Conservation (phyloP, 2,329 filamentous ascomycete genomes). For the Tolypocladium tundrense region DNA sequence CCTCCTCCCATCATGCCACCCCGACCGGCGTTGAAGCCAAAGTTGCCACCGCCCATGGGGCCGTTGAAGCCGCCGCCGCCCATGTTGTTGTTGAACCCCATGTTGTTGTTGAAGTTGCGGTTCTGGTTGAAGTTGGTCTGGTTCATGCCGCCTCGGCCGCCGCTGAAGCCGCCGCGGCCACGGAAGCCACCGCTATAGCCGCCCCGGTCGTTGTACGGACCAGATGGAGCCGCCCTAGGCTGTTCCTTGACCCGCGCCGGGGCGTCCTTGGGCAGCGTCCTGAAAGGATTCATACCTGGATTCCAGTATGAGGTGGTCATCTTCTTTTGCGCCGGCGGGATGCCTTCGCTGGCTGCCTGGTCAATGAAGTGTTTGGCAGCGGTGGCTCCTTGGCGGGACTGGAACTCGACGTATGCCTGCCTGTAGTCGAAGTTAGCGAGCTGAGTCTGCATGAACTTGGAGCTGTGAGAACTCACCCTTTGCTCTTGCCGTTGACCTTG, state of each 20-base stretch:
- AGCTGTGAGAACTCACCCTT: slow-evolving; percentile 55
- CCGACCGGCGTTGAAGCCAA: slow-evolving; percentile 39
- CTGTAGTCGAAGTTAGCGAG: slow-evolving; percentile 20
- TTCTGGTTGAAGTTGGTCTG: slow-evolving; percentile 32
- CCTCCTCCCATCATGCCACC: slow-evolving; percentile 28
- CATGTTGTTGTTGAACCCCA: slow-evolving; percentile 35
- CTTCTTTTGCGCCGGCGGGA: slow-evolving; percentile 53
- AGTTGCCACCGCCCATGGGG: slow-evolving; percentile 40
- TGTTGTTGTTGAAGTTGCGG: slow-evolving; percentile 31
- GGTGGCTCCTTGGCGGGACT: slow-evolving; percentile 72
- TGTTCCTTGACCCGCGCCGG: slow-evolving; percentile 52
- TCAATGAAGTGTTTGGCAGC: slow-evolving; percentile 79
- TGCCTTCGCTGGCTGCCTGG: slow-evolving; percentile 40
- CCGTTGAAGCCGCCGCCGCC: slow-evolving; percentile 36
- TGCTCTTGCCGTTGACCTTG: slow-evolving; percentile 98
- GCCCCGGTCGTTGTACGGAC: slow-evolving; percentile 35
- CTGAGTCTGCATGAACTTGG: neutral
- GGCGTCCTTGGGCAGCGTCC: slow-evolving; percentile 80
- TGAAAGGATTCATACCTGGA: slow-evolving; percentile 75
- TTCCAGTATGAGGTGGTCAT: slow-evolving; percentile 65
- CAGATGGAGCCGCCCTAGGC: slow-evolving; percentile 41
- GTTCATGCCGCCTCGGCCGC: slow-evolving; percentile 37
- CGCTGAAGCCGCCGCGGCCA: slow-evolving; percentile 38
- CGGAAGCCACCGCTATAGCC: slow-evolving; percentile 39
- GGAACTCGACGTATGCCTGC: slow-evolving; percentile 77